Conservation (phyloP, 495 filamentous ascomycete genomes). For the Daldinia loculata region DNA sequence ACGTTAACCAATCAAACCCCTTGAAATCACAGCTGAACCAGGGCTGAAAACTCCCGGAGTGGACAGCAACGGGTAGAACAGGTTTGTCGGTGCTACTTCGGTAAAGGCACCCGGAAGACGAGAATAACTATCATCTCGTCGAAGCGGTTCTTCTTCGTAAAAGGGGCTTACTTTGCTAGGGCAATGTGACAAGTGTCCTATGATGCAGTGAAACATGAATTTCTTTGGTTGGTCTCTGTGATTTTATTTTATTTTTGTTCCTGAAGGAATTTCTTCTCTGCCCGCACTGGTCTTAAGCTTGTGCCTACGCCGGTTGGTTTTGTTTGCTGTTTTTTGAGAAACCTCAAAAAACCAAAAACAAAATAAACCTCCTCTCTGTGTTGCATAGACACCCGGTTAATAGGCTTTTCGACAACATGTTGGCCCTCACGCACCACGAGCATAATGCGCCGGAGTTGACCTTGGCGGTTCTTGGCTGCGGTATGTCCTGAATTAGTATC, state of each 20-base stretch:
- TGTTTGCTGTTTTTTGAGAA: background rate
- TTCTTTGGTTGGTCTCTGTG: slow-evolving; percentile 8
- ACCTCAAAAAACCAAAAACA: slow-evolving; percentile 1
- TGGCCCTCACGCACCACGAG: slow-evolving; percentile 46
- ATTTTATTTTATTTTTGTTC: background rate
- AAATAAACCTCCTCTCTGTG: background rate
- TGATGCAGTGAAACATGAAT: slow-evolving; percentile 25
- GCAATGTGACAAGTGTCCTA: slow-evolving; percentile 34
- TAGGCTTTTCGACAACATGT: slow-evolving; percentile 38
- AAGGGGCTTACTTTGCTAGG: slow-evolving; percentile 20
- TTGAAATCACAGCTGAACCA: background rate
- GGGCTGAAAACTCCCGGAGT: background rate
- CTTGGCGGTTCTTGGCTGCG: slow-evolving; percentile 76
- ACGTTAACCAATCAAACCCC: background rate
- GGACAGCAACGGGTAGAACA: slow-evolving; percentile 9
- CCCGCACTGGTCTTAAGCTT: background rate
- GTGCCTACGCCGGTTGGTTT: background rate
- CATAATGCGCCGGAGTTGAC: slow-evolving; percentile 62
- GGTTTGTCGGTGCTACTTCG: slow-evolving; percentile 38
- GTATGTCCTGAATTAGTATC: slow-evolving; percentile 53
- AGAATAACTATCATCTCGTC: slow-evolving; percentile 12
- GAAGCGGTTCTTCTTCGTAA: slow-evolving; percentile 43
- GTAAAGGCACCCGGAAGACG: slow-evolving; percentile 15
- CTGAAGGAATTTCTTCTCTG: background rate
- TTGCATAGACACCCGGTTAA: background rate